These are phyloP conservation scores for Musa schizocarpa DNA, from an alignment of 176 grass and related monocot species.

Conservation along the genomic window DNA sequence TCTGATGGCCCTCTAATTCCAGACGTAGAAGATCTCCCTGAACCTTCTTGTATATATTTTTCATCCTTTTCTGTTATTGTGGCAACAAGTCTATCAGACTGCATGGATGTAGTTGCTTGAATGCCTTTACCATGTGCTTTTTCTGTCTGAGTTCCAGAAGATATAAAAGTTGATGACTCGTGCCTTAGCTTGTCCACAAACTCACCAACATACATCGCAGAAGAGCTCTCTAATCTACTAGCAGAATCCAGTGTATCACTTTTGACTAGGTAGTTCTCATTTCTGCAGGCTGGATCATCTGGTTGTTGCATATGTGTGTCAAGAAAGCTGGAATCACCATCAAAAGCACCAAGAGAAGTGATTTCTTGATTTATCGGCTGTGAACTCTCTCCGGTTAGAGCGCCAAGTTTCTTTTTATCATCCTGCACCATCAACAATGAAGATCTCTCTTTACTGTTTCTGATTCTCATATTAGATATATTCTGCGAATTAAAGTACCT, in stretches of 20 bases:
- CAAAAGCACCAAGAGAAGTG: constrained; percentile 24
- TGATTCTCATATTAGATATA: constrained; percentile 18
- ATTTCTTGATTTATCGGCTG: constrained; percentile 26
- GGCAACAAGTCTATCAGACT: background rate
- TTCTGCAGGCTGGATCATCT: background rate
- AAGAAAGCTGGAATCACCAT: constrained; percentile 29
- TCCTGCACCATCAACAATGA: constrained; percentile 19
- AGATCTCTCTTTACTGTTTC: constrained; percentile 14
- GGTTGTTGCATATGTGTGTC: constrained; percentile 4
- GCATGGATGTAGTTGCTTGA: background rate
- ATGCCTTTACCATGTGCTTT: constrained; percentile 20
- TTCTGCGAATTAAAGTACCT: constrained; percentile 21
- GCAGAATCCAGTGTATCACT: constrained; percentile 68
- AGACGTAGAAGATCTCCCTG: constrained; percentile 39
- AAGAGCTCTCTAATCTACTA: constrained; percentile 63
- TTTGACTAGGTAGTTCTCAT: constrained; percentile 24
- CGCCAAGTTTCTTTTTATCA: background rate
- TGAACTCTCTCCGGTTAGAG: background rate
- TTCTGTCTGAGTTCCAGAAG: constrained; percentile 13
- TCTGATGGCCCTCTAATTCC: constrained; percentile 62
- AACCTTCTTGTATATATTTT: constrained; percentile 34
- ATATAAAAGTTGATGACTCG: constrained; percentile 5
- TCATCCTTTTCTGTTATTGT: constrained; percentile 26
- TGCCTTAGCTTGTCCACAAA: constrained; percentile 15
- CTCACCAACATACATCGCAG: constrained; percentile 49